phyloP scores from a whole-genome alignment of 108 stramenopile species.

The Nitzschia sp. region DNA sequence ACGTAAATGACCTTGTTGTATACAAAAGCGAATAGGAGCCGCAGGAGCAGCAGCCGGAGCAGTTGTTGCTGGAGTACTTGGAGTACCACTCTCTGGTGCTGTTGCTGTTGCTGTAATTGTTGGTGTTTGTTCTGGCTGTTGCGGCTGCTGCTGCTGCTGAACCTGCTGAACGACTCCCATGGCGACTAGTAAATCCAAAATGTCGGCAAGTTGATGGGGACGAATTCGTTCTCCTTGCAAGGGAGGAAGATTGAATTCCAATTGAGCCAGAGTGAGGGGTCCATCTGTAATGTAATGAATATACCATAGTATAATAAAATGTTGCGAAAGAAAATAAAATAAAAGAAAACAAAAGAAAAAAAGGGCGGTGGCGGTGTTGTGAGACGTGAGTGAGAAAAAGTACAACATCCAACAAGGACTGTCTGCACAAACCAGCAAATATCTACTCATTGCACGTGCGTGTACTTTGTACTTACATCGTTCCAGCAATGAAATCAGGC shows the following conservation, averaged over 20 bases:
- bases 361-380: too few species aligned
- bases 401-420: too few species aligned
- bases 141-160: neutral
- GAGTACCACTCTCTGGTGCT: neutral
- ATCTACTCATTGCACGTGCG: too few species aligned
- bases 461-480: conserved; percentile 30
- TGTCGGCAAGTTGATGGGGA: conserved; percentile 8
- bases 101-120: conserved; percentile 2
- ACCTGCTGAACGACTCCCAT: conserved; percentile 23
- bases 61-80: neutral
- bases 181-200: conserved; percentile 28
- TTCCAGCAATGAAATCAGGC: conserved; percentile 32
- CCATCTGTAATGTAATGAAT: conserved; percentile 24
- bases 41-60: neutral
- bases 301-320: neutral
- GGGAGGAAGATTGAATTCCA: conserved; percentile 45
- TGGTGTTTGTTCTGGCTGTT: neutral
- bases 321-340: neutral
- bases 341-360: neutral
- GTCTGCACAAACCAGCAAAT: too few species aligned
- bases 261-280: conserved; percentile 34
- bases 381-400: too few species aligned
- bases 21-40: neutral
- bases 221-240: conserved; percentile 11
- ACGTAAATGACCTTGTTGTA: conserved; percentile 24